Evolutionary conservation across 1,139 yeast species (phyloP).

Genomic region (Arxiozyma heterogenica): DNA sequence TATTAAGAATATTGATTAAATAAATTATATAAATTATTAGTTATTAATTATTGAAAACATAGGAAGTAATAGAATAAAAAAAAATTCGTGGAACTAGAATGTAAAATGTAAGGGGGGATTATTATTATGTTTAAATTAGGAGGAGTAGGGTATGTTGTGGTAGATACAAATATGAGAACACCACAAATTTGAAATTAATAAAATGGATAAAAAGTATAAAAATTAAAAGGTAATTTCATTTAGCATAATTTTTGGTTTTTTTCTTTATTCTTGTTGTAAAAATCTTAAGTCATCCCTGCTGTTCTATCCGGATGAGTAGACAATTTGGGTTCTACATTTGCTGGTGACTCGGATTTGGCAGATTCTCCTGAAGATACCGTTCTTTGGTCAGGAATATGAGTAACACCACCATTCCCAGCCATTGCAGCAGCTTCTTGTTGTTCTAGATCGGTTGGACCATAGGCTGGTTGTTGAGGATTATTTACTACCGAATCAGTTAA

Average conservation of each 20-base stretch:
- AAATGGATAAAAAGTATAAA: too few relatives aligned
- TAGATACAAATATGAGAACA: too few relatives aligned
- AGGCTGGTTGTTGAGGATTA: conserved; percentile 5
- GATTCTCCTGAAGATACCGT: conserved; percentile 6
- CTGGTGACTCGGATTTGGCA: conserved; percentile 1
- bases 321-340: not conserved
- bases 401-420: not conserved
- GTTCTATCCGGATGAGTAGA: not conserved
- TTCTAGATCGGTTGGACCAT: conserved; percentile 3
- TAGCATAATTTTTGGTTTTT: too few relatives aligned
- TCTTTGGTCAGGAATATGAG: conserved; percentile 2
- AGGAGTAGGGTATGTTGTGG: too few relatives aligned
- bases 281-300: not conserved
- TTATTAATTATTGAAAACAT: not conserved
- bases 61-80: not conserved
- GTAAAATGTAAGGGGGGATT: too few relatives aligned
- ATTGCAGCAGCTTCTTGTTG: conserved; percentile 1
- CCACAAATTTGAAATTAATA: too few relatives aligned
- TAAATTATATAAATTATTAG: not conserved
- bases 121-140: too few relatives aligned
- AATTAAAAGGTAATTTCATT: too few relatives aligned
- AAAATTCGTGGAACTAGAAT: too few relatives aligned
- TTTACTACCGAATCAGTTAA: conserved; percentile 5
- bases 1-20: not conserved
- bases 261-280: too few relatives aligned